These are phyloP conservation scores for Calonectria naviculata DNA, from an alignment of 2,329 filamentous ascomycete genomes.

Conservation along the genomic window DNA sequence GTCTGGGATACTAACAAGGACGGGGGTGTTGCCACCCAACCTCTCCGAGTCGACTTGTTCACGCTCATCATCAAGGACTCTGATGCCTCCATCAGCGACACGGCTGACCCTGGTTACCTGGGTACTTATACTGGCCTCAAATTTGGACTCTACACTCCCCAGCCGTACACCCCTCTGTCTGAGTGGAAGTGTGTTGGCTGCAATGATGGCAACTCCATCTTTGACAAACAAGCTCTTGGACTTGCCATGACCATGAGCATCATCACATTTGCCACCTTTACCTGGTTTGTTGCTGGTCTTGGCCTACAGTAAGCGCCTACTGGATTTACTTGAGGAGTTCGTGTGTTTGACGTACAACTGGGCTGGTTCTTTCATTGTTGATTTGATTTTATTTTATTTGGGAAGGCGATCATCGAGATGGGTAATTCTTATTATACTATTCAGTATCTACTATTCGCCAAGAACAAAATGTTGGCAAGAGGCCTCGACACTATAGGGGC, in stretches of 20 bases:
- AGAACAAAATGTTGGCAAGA: constrained; percentile 28
- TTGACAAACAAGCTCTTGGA: constrained; percentile 60
- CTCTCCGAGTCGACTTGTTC: constrained; percentile 66
- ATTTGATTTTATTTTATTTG: constrained; percentile 4
- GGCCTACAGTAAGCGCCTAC: constrained; percentile 44
- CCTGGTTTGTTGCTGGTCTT: constrained; percentile 71
- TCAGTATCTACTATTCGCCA: constrained; percentile 20
- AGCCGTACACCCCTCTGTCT: constrained; percentile 61
- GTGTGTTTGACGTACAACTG: constrained; percentile 13
- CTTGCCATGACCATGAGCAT: constrained; percentile 65
- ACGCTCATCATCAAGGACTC: constrained; percentile 72
- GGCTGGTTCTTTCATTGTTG: constrained; percentile 8
- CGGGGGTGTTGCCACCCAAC: constrained; percentile 55
- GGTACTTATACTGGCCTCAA: constrained; percentile 58
- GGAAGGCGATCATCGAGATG: constrained; percentile 37
- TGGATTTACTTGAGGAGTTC: constrained; percentile 28
- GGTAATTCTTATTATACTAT: constrained; percentile 29
- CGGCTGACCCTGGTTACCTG: constrained; percentile 66
- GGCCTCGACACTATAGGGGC: constrained; percentile 26
- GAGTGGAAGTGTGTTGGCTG: constrained; percentile 70
- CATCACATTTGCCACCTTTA: constrained; percentile 69
- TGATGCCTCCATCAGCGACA: constrained; percentile 60
- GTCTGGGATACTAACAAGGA: constrained; percentile 69
- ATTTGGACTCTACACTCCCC: constrained; percentile 68
- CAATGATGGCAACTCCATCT: constrained; percentile 60